These are phyloP conservation scores for Populus tomentosa DNA, from an alignment of 441 rosid species.

Conservation along the genomic window DNA sequence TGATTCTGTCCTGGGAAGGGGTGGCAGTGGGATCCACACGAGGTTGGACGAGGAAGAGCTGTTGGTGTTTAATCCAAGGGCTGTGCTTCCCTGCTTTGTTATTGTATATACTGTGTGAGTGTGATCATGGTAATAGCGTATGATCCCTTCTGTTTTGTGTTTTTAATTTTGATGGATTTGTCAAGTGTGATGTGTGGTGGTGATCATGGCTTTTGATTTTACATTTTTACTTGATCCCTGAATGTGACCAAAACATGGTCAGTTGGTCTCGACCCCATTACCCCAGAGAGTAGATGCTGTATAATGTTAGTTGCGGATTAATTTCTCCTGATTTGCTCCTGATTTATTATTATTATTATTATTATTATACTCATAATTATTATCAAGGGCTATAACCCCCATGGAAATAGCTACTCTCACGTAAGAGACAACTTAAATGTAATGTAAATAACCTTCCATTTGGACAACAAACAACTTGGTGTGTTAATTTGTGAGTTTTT, in stretches of 20 bases:
- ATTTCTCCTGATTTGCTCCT: background rate
- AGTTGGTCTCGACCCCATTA: background rate
- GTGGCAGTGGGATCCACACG: constrained; percentile 33
- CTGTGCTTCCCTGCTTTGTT: constrained; percentile 95
- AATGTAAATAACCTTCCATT: too few species aligned
- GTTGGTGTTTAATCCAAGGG: constrained; percentile 87
- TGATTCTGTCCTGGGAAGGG: constrained; percentile 70
- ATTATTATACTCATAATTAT: too few species aligned
- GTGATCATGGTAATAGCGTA: constrained; percentile 5
- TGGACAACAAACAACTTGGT: too few species aligned
- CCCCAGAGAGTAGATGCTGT: background rate
- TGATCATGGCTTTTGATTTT: background rate
- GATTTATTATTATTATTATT: too few species aligned
- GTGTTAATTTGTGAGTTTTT: too few species aligned
- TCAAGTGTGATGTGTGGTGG: background rate
- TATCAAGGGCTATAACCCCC: too few species aligned
- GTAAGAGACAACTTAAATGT: too few species aligned
- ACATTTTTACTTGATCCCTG: background rate
- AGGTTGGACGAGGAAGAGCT: constrained; percentile 79
- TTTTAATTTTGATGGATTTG: background rate
- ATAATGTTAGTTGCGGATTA: too few species aligned
- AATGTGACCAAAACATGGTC: background rate
- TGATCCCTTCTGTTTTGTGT: background rate
- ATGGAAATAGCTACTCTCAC: too few species aligned
- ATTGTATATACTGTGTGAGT: constrained; percentile 69